Evolutionary conservation across 148 eudicot genomes (phyloP), one percentile per base, ranked within the genome.

Genomic region (Camellia japonica): DNA sequence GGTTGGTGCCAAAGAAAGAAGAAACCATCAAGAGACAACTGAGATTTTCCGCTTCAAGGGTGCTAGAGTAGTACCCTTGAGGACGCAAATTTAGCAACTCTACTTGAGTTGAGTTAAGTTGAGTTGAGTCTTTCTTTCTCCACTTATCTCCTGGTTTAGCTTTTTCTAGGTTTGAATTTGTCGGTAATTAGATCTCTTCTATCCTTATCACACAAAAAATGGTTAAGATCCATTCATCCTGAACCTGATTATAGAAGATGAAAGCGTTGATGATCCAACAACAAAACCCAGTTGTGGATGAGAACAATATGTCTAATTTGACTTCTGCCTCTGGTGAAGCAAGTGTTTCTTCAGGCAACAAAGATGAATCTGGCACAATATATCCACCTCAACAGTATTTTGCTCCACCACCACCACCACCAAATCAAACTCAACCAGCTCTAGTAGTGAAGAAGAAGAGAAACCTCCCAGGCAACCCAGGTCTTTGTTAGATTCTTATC

Each of bases 381-480:
- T 80, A 80, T 71, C 80, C 38, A 30, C 38, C 81, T 47, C 86
- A 55, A 8, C 88, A 81, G 4, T 84, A 81, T 20, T 85, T 80
- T 55, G 71, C 85, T 68, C 78, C 85, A 46, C 85, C 38, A 30
- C 38, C 38, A 30, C 38, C 38, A 30, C 38, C 38, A 30, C 38
- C 81, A 3, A 79, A 56, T 65, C 84, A 81, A 46, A 65, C 72
- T 76, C 82, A 66, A 41, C 83, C 86, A 47, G 79, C 85, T 14
- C 55, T 82, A 30, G 38, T 30, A 30, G 38, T 30, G 73, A 93
- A 90, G 89, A 90, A 85, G 86, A 93, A 89, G 79, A 86, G 97
- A 89, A 93, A 83, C 80, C 87, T 87, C 18, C 97, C 97, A 20
- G 97, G 97, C 65, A 89, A 93, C 84, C 97, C 97, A 91, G 97